Base-by-base conservation (phyloP, 202 grass and related monocot genomes). In the Saccharum hybrid region DNA sequence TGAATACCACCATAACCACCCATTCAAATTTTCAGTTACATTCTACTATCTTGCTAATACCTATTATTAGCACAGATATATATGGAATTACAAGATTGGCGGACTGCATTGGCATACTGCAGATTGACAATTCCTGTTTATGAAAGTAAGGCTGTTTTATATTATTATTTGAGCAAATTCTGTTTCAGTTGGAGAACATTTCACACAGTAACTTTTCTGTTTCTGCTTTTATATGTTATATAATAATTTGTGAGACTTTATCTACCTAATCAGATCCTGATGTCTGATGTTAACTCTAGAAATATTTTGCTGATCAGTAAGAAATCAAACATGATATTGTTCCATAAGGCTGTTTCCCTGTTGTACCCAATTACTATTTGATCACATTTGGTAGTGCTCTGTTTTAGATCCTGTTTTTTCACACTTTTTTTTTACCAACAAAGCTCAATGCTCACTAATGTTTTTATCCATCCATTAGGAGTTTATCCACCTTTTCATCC, bases 31-130 rank as follows among this genome's bases (percentile, higher is more conserved):
- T 75, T 75, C 52, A 39, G 18, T 51, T 81, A 23, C 69, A 22
- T 16, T 70, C 21, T 59, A n/a, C 36, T 59, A 30, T 59, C 34
- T 59, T 36, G 4, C 38, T 81, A 59, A 19, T 56, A 54, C 19
- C 77, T 80, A 41, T 68, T 69, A 19, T 82, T 80, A 26, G 33
- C 75, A 10, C 88, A 98, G 92, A 85, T 92, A 75, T 87, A 74
- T 37, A 95, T 98, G 92, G 96, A 95, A 23, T 66, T 93, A 74
- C 85, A 93, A 88, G 89, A 93, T 84, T 95, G 92, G 90, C 81
- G 57, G 68, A 87, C 67, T 78, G 90, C 92, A 83, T 74, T 98
- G 66, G 83, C 79, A 57, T 95, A 90, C 87, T 95, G 92, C 83
- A 90, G 75, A 88, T 84, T 87, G 76, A 98, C 92, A 45, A 93